Percentiles rank a stretch among this genome's conserved stretches.
Conservation (phyloP, 2,329 filamentous ascomycete species). For the Aspergillus proliferans region DNA sequence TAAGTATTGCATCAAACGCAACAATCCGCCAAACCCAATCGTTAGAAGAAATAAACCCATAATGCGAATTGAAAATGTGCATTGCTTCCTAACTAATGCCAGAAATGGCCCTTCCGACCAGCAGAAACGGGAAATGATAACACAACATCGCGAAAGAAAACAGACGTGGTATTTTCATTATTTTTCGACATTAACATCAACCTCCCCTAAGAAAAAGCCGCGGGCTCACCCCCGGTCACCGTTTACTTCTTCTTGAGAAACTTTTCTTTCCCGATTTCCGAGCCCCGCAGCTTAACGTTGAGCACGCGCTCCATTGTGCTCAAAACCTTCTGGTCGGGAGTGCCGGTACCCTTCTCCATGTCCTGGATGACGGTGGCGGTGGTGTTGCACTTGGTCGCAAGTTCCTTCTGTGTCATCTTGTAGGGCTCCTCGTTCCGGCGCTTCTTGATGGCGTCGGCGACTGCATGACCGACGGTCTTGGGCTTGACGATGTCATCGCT, state of each 20-base stretch:
- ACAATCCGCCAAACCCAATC: too few relatives aligned
- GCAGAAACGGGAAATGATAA: slow-evolving; percentile 16
- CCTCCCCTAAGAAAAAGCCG: slow-evolving; percentile 16
- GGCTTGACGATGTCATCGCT: slow-evolving; percentile 96
- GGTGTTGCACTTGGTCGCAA: slow-evolving; percentile 83
- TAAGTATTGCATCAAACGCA: too few relatives aligned
- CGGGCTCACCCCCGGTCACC: slow-evolving; percentile 20
- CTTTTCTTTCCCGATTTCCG: slow-evolving; percentile 77
- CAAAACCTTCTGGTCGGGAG: slow-evolving; percentile 79
- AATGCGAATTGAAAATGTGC: slow-evolving; percentile 4
- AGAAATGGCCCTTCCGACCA: slow-evolving; percentile 30
- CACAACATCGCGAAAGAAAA: slow-evolving; percentile 10
- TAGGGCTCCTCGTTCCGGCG: slow-evolving; percentile 75
- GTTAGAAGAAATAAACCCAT: background rate
- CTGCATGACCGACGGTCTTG: slow-evolving; percentile 75
- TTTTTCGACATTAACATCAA: slow-evolving; percentile 5
- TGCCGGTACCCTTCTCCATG: slow-evolving; percentile 73
- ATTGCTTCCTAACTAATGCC: slow-evolving; percentile 18
- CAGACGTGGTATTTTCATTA: slow-evolving; percentile 1
- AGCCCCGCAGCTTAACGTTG: slow-evolving; percentile 79
- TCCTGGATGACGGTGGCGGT: slow-evolving; percentile 72
- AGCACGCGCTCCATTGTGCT: slow-evolving; percentile 72
- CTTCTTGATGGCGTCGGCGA: slow-evolving; percentile 76
- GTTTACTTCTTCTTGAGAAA: slow-evolving; percentile 66
- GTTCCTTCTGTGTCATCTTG: slow-evolving; percentile 91